Evolutionary conservation across 1,284 basidiomycete species (phyloP).

Genomic region (Malassezia globosa): DNA sequence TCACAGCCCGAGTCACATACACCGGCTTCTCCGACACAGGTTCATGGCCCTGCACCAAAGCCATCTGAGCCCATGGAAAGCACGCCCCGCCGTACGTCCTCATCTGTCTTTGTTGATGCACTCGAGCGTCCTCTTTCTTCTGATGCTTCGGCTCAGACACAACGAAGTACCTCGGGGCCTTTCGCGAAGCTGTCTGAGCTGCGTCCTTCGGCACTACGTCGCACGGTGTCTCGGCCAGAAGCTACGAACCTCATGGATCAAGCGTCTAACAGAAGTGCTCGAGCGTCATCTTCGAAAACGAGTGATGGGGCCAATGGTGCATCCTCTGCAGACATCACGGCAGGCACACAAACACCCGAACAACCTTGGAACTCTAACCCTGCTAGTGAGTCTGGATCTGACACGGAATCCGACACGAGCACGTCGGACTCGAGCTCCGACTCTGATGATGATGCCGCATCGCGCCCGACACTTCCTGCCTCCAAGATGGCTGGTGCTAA

Average conservation of each 20-base stretch:
- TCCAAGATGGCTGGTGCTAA: constrained; percentile 14
- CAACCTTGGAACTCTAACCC: neutral
- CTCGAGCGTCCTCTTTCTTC: neutral
- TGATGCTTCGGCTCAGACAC: neutral
- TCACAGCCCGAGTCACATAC: constrained; percentile 17
- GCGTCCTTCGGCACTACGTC: constrained; percentile 24
- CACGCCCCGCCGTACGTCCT: constrained; percentile 11
- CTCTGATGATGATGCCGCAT: constrained; percentile 5
- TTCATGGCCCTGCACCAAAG: constrained; percentile 9
- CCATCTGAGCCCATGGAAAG: constrained; percentile 7
- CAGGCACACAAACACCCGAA: neutral
- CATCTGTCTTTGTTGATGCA: neutral
- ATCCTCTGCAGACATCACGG: too few relatives aligned
- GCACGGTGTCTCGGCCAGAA: constrained; percentile 25
- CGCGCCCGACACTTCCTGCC: constrained; percentile 2
- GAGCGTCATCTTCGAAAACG: neutral
- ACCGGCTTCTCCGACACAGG: neutral
- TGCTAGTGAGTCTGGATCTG: neutral
- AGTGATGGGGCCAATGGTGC: too few relatives aligned
- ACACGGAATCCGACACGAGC: neutral
- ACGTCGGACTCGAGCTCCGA: constrained; percentile 6
- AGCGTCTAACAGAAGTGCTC: constrained; percentile 1
- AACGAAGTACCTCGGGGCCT: constrained; percentile 15
- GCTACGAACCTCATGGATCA: constrained; percentile 13
- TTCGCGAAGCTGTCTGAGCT: constrained; percentile 31